Base-by-base conservation (phyloP, 208 protist species). In the Leishmania major region DNA sequence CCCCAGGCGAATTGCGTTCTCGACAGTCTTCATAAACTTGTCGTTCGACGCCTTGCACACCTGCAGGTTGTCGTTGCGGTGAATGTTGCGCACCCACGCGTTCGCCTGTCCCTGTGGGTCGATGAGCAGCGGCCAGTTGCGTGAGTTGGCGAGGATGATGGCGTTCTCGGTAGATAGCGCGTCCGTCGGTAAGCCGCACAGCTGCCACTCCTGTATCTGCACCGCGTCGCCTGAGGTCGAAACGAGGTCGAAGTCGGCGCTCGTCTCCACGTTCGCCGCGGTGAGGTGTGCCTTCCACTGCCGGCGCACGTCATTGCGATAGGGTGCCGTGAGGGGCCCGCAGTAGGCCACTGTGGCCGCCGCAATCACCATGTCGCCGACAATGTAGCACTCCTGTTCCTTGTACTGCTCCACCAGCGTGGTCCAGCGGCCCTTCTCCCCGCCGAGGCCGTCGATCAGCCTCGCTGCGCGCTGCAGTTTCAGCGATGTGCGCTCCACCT, bases 91-190 rank as follows among this genome's bases (percentile, higher is more conserved):
- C 83, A 99, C 98, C 98, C 99, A 99, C 77, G 92, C 88, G 89
- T 99, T 99, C 1, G 98, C 99, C 90, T 99, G 98, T 13, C 97
- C 98, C 87, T 99, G 98, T 31, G 99, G 99, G 86, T 99, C 99
- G 78, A 99, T 99, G 77, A 99, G 94, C 75, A 99, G 91, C 64
- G 99, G 98, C 98, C 99, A 99, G 67, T 97, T 96, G 17, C 93
- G 83, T 5, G 98, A 92, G 76, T 97, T 97, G 55, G 91, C 84
- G 51, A 99, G 88, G 78, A 99, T 99, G 81, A 99, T 98, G 67
- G 93, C 99, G 86, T 99, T 99, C 87, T 99, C 98, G 19, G 97
- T 97, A 2, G 98, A 99, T 19, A 99, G 85, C 13, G 87, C 81
- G 89, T 99, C 99, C 22, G 95, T 93, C 57, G 99, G 99, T 22